These are phyloP conservation scores for Kazachstania kunashirensis DNA, from an alignment of 805 yeast genomes.

Conservation along the genomic window DNA sequence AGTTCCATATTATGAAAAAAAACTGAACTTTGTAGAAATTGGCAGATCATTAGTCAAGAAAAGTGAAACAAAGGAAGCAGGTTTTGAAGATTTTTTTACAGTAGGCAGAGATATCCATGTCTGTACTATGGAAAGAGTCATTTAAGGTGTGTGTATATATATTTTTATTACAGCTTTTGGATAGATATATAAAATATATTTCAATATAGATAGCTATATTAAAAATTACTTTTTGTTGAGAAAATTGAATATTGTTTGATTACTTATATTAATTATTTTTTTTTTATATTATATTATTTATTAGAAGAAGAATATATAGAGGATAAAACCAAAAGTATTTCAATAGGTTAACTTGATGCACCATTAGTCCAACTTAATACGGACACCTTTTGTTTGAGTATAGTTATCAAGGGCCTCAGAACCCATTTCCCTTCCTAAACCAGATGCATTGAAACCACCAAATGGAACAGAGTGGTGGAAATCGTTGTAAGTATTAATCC, in stretches of 20 bases:
- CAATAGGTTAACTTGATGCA: too few relatives aligned
- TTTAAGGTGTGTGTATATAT: too few relatives aligned
- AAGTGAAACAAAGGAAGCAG: slow-evolving; percentile 13
- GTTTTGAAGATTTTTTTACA: slow-evolving; percentile 32
- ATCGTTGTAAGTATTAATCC: slow-evolving; percentile 80
- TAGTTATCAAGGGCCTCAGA: slow-evolving; percentile 75
- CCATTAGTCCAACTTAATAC: slow-evolving; percentile 5
- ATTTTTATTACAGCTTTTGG: too few relatives aligned
- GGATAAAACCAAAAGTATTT: too few relatives aligned
- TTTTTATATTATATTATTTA: too few relatives aligned
- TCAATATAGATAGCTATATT: too few relatives aligned
- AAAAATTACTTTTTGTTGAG: too few relatives aligned
- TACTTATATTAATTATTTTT: too few relatives aligned
- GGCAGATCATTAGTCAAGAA: slow-evolving; percentile 21
- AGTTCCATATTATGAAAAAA: slow-evolving; percentile 34
- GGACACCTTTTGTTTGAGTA: slow-evolving; percentile 75
- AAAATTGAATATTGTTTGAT: too few relatives aligned
- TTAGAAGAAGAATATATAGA: too few relatives aligned
- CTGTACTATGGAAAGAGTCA: slow-evolving; percentile 15
- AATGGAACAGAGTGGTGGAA: slow-evolving; percentile 82
- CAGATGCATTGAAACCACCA: slow-evolving; percentile 84
- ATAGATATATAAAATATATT: too few relatives aligned
- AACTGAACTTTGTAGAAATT: slow-evolving; percentile 32
- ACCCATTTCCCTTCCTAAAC: slow-evolving; percentile 88
- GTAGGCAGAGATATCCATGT: slow-evolving; percentile 36